Percentiles rank a stretch among this genome's conserved stretches.
phyloP scores from a whole-genome alignment of 208 protist genomes.

The Lotmaria passim region DNA sequence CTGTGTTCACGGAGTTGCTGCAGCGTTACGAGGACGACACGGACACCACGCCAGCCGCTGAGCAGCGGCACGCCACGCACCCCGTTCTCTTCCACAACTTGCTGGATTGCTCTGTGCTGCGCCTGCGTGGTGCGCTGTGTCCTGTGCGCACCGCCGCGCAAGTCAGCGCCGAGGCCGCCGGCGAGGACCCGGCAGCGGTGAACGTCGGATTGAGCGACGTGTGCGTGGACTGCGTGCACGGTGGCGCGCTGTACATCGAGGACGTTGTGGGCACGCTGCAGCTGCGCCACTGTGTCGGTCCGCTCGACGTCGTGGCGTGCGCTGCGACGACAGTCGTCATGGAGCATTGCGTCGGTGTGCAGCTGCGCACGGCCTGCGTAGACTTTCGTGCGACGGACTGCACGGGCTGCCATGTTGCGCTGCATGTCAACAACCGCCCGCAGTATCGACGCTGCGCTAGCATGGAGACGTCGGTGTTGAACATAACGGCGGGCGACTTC shows the following conservation, averaged over 20 bases:
- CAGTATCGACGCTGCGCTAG: conserved; percentile 51
- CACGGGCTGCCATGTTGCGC: conserved; percentile 64
- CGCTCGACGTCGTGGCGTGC: conserved; percentile 73
- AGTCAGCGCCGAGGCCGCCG: not conserved
- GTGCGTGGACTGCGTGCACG: conserved; percentile 55
- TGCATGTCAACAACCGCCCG: conserved; percentile 75
- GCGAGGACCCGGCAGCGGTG: not conserved
- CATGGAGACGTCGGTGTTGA: conserved; percentile 70
- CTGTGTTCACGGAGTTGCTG: conserved; percentile 29
- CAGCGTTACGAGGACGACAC: conserved; percentile 25
- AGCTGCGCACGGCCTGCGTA: conserved; percentile 64
- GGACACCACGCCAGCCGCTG: not conserved
- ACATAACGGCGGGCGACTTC: conserved; percentile 54
- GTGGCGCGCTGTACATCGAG: conserved; percentile 63
- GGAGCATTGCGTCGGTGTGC: conserved; percentile 69
- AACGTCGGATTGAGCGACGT: conserved; percentile 32
- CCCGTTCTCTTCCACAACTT: conserved; percentile 32
- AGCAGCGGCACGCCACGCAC: not conserved
- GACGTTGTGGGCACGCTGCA: conserved; percentile 60
- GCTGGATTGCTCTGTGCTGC: conserved; percentile 31
- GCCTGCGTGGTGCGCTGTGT: conserved; percentile 24
- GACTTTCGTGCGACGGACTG: conserved; percentile 60
- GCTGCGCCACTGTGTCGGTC: conserved; percentile 66
- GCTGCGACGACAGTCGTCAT: conserved; percentile 60
- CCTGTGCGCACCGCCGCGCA: conserved; percentile 10